Evolutionary conservation across 2,329 filamentous ascomycete species (phyloP), one percentile per base, ranked within the genome.

Genomic region (Neocatenulostroma microsporum): DNA sequence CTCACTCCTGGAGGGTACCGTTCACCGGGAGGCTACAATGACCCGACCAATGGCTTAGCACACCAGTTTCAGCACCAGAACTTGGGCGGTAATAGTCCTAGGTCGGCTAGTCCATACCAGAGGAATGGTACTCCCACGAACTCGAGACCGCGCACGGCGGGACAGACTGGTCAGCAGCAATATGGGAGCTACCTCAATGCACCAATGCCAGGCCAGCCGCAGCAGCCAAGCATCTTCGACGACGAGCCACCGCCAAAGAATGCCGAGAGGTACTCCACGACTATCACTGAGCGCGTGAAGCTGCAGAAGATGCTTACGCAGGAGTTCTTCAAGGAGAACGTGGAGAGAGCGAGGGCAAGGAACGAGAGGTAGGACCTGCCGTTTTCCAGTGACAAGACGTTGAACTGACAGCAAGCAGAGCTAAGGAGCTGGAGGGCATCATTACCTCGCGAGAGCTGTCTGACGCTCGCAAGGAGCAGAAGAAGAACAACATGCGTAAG

Each of bases 61-160:
- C 86, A 95, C 60, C 91, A 98, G 62, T 94, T 96, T 63, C 93
- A 89, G 40, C 87, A 95, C 63, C 89, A 96, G 69, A 94, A 95
- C 62, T 74, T 96, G 15, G 63, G 58, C 26, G 78, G 77, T 29
- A 78, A 53, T 38, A 47, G 76, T 28, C 78, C 79, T 42, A 76
- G 86, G 48, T 73, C 73, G 20, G 78, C 77, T 19, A 69, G 67
- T 42, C 77, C 79, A 32, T 88, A 87, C 57, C 76, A 71, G 47
- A 72, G 76, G 41, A 76, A 86, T 23, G 72, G 75, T 21, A 80
- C 84, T 21, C 78, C 85, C 15, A 65, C 58, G 19, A 73, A 71
- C 35, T 80, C 83, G 59, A 80, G 91, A 42, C 88, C 89, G 33
- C 76, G 88, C 42, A 96, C 89, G 13, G 84, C 86, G 40, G 88